phyloP scores from a whole-genome alignment of 495 filamentous ascomycete species.

The Penicillium coprophilum region DNA sequence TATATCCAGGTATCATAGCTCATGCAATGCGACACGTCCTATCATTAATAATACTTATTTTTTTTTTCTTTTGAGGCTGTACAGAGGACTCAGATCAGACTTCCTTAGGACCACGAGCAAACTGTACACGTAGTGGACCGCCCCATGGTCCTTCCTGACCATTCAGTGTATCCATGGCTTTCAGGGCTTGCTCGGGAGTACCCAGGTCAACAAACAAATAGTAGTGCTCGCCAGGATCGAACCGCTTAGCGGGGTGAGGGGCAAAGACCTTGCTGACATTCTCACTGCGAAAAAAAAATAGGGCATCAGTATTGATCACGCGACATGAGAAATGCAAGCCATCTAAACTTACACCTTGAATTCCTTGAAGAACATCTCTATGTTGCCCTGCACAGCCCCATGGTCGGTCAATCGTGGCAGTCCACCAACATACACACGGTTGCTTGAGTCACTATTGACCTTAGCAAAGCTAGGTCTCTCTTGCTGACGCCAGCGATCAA shows the following conservation, averaged over 20 bases:
- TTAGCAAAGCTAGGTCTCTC: conserved; percentile 24
- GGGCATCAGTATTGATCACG: conserved; percentile 8
- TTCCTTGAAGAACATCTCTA: conserved; percentile 58
- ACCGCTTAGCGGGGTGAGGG: conserved; percentile 52
- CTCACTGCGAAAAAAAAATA: conserved; percentile 30
- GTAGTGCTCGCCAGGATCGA: conserved; percentile 58
- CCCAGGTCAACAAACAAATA: conserved; percentile 68
- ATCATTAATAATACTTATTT: conserved; percentile 30
- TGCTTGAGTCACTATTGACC: conserved; percentile 43
- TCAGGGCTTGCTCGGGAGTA: conserved; percentile 55
- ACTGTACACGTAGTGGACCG: conserved; percentile 42
- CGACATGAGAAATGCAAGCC: background rate
- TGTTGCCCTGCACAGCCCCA: conserved; percentile 50
- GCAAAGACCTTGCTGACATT: conserved; percentile 65
- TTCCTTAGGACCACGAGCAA: conserved; percentile 36
- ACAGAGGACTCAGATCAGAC: background rate
- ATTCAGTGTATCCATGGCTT: conserved; percentile 43
- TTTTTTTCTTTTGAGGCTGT: background rate
- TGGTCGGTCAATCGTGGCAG: conserved; percentile 59
- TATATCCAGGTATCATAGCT: conserved; percentile 10
- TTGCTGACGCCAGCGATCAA: conserved; percentile 41
- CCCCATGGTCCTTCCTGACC: conserved; percentile 48
- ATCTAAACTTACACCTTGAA: conserved; percentile 48
- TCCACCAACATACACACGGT: conserved; percentile 63
- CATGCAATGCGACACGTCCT: conserved; percentile 7